These are phyloP conservation scores for Psophocarpus tetragonolobus DNA, from an alignment of 306 rosid genomes.

Conservation along the genomic window DNA sequence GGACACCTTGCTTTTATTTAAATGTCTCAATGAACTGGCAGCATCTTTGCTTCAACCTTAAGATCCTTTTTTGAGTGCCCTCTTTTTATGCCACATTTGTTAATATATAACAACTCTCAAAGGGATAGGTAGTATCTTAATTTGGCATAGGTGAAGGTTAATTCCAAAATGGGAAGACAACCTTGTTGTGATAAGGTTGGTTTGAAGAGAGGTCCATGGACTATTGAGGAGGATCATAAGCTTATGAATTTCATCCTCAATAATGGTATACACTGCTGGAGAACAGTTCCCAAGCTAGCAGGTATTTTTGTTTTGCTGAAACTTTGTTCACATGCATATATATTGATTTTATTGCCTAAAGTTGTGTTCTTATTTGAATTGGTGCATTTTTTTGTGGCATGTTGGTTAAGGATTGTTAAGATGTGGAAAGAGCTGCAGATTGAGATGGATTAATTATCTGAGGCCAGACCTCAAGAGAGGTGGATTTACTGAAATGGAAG, in stretches of 20 bases:
- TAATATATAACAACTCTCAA: constrained; percentile 9
- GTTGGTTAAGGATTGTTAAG: constrained; percentile 69
- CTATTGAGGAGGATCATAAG: constrained; percentile 91
- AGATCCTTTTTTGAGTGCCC: constrained; percentile 57
- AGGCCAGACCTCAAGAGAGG: constrained; percentile 99
- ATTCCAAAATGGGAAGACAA: constrained; percentile 79
- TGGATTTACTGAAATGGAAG: constrained; percentile 81
- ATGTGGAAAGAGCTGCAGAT: constrained; percentile 97
- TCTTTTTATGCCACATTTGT: constrained; percentile 23
- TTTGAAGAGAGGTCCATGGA: constrained; percentile 96
- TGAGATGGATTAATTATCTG: constrained; percentile 95
- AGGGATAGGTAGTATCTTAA: constrained; percentile 18
- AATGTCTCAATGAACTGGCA: constrained; percentile 80
- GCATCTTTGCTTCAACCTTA: constrained; percentile 76
- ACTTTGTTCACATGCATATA: background rate
- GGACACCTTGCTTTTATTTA: constrained; percentile 56
- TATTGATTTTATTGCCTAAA: background rate
- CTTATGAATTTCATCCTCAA: constrained; percentile 85
- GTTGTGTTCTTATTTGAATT: background rate
- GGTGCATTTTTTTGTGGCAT: background rate
- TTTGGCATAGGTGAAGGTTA: background rate
- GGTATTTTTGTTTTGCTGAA: constrained; percentile 42
- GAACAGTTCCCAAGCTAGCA: constrained; percentile 97
- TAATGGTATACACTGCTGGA: constrained; percentile 96
- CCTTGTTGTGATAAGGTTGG: constrained; percentile 98